These are phyloP conservation scores for Tetrahymena elliotti DNA, from an alignment of 73 alveolate genomes.

Conservation along the genomic window DNA sequence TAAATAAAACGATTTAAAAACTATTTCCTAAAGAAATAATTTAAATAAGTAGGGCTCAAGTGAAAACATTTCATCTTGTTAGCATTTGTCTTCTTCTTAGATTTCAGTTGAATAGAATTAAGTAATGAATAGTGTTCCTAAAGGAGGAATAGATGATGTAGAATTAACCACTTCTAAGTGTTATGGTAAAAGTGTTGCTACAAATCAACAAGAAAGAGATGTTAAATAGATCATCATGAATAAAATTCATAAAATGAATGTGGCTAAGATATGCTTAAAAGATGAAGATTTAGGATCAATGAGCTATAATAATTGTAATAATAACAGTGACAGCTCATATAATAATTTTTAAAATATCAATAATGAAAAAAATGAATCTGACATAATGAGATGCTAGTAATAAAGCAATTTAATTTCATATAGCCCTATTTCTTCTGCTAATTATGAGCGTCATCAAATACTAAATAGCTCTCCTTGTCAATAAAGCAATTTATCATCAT, in stretches of 20 bases:
- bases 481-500: not conserved
- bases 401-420: not conserved
- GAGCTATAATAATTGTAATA: not conserved
- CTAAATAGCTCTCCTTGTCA: not conserved
- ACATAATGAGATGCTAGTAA: not conserved
- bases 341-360: not conserved
- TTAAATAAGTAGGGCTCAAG: not conserved
- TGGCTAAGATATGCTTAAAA: not conserved
- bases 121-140: not conserved
- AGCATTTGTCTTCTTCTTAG: not conserved
- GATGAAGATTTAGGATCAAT: not conserved
- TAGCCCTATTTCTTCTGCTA: not conserved
- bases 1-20: not conserved
- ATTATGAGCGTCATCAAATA: not conserved
- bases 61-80: not conserved
- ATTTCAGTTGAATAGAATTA: not conserved
- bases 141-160: not conserved
- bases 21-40: not conserved
- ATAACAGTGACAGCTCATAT: not conserved
- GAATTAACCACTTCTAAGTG: not conserved
- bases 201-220: not conserved
- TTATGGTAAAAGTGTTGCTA: not conserved
- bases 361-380: not conserved
- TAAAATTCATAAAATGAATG: not conserved
- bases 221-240: not conserved